Percentiles rank a stretch among this genome's conserved stretches.
Conservation (phyloP, 164 flowering plant species). For the Echeveria elegans region DNA sequence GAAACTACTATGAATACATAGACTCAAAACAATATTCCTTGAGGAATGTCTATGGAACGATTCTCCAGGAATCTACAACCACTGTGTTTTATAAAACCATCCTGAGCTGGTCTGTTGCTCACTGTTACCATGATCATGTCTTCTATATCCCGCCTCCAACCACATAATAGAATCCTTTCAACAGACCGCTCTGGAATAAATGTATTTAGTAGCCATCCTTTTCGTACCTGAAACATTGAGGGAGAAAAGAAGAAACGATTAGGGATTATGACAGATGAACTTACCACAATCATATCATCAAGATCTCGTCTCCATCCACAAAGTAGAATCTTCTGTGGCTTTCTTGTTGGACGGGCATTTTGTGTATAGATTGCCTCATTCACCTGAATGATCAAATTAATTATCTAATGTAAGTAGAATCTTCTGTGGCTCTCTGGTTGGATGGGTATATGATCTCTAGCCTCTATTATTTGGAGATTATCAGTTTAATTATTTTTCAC, state of each 20-base stretch:
- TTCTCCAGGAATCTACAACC: constrained; percentile 19
- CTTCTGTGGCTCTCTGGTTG: too few relatives aligned
- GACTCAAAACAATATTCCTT: not conserved
- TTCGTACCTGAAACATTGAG: constrained; percentile 63
- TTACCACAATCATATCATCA: constrained; percentile 95
- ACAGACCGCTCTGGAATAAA: constrained; percentile 41
- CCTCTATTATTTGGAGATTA: not conserved
- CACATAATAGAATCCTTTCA: constrained; percentile 75
- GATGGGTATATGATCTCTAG: not conserved
- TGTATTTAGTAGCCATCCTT: constrained; percentile 61
- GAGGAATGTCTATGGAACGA: not conserved
- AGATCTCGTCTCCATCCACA: constrained; percentile 92
- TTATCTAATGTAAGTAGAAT: constrained; percentile 38
- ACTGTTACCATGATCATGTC: constrained; percentile 78
- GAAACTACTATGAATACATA: not conserved
- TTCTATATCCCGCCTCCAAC: constrained; percentile 91
- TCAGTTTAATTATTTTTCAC: not conserved
- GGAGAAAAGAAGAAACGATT: constrained; percentile 36
- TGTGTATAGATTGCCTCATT: constrained; percentile 55
- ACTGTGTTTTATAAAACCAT: constrained; percentile 14
- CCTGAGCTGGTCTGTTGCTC: constrained; percentile 19
- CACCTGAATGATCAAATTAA: constrained; percentile 71
- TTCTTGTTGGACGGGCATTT: constrained; percentile 52
- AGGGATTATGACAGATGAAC: constrained; percentile 50
- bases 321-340: constrained; percentile 87